Evolutionary conservation across 805 yeast species (phyloP), one percentile per base, ranked within the genome.

Genomic region (Soucietia sequanensis): DNA sequence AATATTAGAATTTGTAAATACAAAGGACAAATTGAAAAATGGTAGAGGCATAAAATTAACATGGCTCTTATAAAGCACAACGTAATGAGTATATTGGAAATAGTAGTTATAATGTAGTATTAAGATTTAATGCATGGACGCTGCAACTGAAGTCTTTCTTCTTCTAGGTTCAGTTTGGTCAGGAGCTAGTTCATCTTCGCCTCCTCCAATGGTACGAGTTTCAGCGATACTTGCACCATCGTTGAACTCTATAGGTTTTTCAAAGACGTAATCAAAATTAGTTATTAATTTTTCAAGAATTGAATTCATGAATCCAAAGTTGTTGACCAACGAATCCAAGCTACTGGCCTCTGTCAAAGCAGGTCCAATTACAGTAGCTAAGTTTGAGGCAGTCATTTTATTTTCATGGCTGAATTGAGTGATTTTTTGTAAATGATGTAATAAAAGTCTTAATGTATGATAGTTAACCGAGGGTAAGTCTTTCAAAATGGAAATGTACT

Each of bases 301-400:
- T 20, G 65, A 66, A 42, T 75, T 76, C 73, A 76, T 75, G 37
- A 75, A 60, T 5, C 82, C 81, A 52, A 77, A 76, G 40, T 65
- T 70, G 35, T 62, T 65, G 14, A 68, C 62, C 44, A 72, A 54
- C 10, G 67, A 55, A 13, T 72, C 76, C 30, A 78, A 70, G 27
- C 54, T 61, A 41, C 76, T 66, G 10, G 80, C 78, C 43, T 77
- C 81, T 4, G 79, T 75, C 35, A 77, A 65, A 3, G 79, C 75
- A 1, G 81, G 81, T 2, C 81, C 81, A 43, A 91, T 83, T 5
- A 91, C 96, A 36, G 95, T 91, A 4, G 96, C 95, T 50, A 91
- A 63, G 54, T 91, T 91, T 2, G 88, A 81, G 3, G 95, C 78
- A 37, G 83, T 86, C 98, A 91, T 91, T 55, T 81, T 81, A 62